A percentile compares a stretch with the other conserved stretches of the same genome.
phyloP scores from a whole-genome alignment of 208 protist genomes.

The Trichomonas vaginalis region DNA sequence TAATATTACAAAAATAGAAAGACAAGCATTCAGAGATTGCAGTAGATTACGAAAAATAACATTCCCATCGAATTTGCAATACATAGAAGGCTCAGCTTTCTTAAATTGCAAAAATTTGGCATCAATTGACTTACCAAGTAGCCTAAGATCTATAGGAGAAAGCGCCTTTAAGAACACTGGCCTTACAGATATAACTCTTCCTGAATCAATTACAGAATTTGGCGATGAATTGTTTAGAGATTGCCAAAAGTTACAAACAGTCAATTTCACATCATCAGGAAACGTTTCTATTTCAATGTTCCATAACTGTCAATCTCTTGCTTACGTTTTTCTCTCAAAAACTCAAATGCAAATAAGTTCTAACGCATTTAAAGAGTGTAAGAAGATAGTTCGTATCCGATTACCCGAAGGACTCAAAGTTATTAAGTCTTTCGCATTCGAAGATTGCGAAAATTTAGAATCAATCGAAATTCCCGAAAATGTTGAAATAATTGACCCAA shows the following conservation, averaged over 20 bases:
- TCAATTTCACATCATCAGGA: not conserved
- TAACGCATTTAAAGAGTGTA: not conserved
- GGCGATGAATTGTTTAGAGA: not conserved
- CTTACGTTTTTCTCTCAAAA: not conserved
- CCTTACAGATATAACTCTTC: not conserved
- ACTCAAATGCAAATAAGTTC: not conserved
- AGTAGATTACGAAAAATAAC: not conserved
- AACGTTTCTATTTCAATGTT: not conserved
- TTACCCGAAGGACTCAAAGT: not conserved
- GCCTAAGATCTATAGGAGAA: not conserved
- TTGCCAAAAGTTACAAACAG: not conserved
- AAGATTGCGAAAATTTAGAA: not conserved
- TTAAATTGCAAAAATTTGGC: not conserved
- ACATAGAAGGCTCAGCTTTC: not conserved
- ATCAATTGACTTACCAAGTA: not conserved
- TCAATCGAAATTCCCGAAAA: not conserved
- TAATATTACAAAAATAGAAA: not conserved
- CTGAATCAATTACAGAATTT: not conserved
- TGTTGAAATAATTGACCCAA: not conserved
- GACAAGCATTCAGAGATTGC: not conserved
- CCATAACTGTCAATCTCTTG: not conserved
- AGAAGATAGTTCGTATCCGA: not conserved
- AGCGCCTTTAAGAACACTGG: not conserved
- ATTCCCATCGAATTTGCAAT: not conserved
- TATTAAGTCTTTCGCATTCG: not conserved